These are phyloP conservation scores for Lodderomyces metapsilosis DNA, from an alignment of 1,139 yeast species.

Conservation along the genomic window DNA sequence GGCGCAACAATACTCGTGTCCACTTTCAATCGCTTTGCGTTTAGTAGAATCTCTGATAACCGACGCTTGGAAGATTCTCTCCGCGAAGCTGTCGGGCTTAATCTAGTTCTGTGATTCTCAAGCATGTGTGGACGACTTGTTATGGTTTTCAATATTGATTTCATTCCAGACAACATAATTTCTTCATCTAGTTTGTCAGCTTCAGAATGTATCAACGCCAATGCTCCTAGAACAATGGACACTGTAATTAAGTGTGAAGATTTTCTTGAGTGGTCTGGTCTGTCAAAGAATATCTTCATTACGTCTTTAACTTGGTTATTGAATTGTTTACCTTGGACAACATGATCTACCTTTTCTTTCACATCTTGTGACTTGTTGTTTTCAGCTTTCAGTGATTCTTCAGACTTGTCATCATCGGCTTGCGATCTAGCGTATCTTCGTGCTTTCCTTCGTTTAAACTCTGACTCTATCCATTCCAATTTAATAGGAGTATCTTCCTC, in stretches of 20 bases:
- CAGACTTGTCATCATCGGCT: slow-evolving; percentile 20
- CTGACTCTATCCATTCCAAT: slow-evolving; percentile 72
- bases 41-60: slow-evolving; percentile 4
- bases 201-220: not conserved
- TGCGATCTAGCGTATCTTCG: slow-evolving; percentile 49
- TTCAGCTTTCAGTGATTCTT: slow-evolving; percentile 5
- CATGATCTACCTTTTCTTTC: slow-evolving; percentile 3
- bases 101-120: not conserved
- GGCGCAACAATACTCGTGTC: not conserved
- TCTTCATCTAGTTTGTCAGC: not conserved
- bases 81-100: not conserved
- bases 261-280: not conserved
- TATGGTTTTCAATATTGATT: not conserved
- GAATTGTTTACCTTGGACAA: slow-evolving; percentile 20
- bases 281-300: slow-evolving; percentile 16
- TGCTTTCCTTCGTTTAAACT: slow-evolving; percentile 63
- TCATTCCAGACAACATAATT: not conserved
- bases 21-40: slow-evolving; percentile 1
- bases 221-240: not conserved
- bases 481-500: slow-evolving; percentile 51
- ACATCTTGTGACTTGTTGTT: not conserved
- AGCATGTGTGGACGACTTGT: not conserved
- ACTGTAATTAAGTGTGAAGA: not conserved
- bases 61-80: slow-evolving; percentile 3
- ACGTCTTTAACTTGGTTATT: slow-evolving; percentile 32